Conservation (phyloP, 495 filamentous ascomycete genomes). For the Neurospora sp. region DNA sequence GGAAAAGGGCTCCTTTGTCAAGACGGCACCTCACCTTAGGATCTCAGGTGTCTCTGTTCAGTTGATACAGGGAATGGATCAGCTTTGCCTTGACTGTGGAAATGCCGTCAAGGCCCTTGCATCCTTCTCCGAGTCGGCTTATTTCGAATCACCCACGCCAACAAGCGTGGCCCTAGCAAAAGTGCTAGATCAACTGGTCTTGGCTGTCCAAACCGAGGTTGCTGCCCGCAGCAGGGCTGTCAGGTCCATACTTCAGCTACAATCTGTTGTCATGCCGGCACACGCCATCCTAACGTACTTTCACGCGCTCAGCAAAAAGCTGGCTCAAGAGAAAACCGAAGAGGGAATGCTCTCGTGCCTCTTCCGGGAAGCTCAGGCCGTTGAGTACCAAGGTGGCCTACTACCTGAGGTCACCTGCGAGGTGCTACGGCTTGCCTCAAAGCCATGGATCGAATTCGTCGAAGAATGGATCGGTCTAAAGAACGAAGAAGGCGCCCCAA, state of each 20-base stretch:
- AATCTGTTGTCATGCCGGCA: constrained; percentile 52
- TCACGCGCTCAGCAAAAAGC: constrained; percentile 44
- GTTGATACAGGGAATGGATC: constrained; percentile 46
- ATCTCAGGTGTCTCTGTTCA: constrained; percentile 59
- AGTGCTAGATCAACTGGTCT: constrained; percentile 44
- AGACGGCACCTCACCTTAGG: constrained; percentile 42
- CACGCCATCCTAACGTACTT: constrained; percentile 54
- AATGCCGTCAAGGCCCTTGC: constrained; percentile 45
- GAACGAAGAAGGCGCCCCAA: constrained; percentile 38
- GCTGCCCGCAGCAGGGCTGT: constrained; percentile 29
- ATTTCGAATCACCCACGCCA: constrained; percentile 33
- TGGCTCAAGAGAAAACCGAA: constrained; percentile 48
- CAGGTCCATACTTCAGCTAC: constrained; percentile 58
- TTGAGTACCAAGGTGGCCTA: constrained; percentile 52
- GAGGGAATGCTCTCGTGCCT: constrained; percentile 60
- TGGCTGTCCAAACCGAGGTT: constrained; percentile 46
- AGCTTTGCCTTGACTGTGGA: constrained; percentile 49
- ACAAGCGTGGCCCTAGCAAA: constrained; percentile 53
- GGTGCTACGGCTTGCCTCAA: constrained; percentile 52
- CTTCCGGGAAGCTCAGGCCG: constrained; percentile 50
- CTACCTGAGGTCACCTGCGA: constrained; percentile 55
- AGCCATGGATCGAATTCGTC: constrained; percentile 62
- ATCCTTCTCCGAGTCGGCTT: constrained; percentile 41
- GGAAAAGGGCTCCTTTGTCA: constrained; percentile 46
- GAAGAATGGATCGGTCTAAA: constrained; percentile 71